Conservation (phyloP, 306 rosid genomes). For the Malus asiatica region DNA sequence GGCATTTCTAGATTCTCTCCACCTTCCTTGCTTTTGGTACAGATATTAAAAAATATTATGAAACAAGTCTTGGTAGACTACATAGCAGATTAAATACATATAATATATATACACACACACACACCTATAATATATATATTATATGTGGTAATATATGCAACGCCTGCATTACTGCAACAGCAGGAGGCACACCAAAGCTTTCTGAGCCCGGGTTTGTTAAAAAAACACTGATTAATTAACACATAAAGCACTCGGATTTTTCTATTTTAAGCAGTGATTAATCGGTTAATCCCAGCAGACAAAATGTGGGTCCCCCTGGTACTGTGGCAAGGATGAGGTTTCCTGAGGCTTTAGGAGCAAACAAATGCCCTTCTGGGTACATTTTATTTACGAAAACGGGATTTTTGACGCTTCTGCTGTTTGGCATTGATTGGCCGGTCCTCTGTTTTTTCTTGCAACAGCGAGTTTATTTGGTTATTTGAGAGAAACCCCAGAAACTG, state of each 20-base stretch:
- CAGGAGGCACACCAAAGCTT: slow-evolving; percentile 21
- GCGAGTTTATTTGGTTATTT: slow-evolving; percentile 17
- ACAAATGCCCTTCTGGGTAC: slow-evolving; percentile 26
- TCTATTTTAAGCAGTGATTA: slow-evolving; percentile 18
- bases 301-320: slow-evolving; percentile 31
- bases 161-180: slow-evolving; percentile 24
- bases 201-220: slow-evolving; percentile 10
- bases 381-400: slow-evolving; percentile 35
- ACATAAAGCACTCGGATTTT: not conserved
- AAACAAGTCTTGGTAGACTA: not conserved
- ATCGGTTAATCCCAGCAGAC: slow-evolving; percentile 33
- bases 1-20: slow-evolving; percentile 80
- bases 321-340: slow-evolving; percentile 29
- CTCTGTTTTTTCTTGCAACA: slow-evolving; percentile 7
- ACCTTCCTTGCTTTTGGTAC: slow-evolving; percentile 42
- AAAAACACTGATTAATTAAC: not conserved
- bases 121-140: no score
- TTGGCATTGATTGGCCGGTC: slow-evolving; percentile 39
- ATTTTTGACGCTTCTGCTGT: slow-evolving; percentile 7
- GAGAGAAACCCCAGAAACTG: not conserved
- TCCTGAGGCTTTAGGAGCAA: not conserved
- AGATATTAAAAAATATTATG: slow-evolving; percentile 21
- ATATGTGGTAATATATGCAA: not conserved
- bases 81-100: not conserved
- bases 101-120: not conserved